A percentile compares a stretch with the other conserved stretches of the same genome.
Conservation (phyloP, 2,329 filamentous ascomycete species). For the Aspergillus nomiae region DNA sequence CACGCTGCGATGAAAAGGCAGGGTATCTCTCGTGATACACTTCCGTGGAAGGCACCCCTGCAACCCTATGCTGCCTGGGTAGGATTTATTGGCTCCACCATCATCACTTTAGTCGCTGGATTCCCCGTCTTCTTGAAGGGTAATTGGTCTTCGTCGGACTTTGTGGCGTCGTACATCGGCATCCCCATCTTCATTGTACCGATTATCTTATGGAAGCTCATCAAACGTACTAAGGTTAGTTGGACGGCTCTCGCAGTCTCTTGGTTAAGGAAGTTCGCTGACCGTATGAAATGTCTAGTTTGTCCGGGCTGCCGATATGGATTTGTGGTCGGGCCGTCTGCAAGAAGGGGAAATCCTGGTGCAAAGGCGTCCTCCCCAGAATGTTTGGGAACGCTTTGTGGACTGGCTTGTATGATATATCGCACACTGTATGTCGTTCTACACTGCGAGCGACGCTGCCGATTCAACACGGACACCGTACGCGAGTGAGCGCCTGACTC, state of each 20-base stretch:
- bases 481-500: not conserved
- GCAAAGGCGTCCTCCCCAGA: slow-evolving; percentile 18
- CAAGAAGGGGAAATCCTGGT: slow-evolving; percentile 32
- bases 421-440: slow-evolving; percentile 18
- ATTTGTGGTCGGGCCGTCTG: slow-evolving; percentile 36
- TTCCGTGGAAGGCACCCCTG: slow-evolving; percentile 53
- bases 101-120: slow-evolving; percentile 69
- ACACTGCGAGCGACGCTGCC: not conserved
- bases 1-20: slow-evolving; percentile 48
- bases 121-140: slow-evolving; percentile 55
- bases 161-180: slow-evolving; percentile 45
- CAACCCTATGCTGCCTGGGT: slow-evolving; percentile 66
- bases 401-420: slow-evolving; percentile 29
- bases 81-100: slow-evolving; percentile 57
- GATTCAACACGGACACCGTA: not conserved
- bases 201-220: slow-evolving; percentile 46
- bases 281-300: slow-evolving; percentile 16
- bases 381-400: slow-evolving; percentile 24
- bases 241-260: not conserved
- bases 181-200: slow-evolving; percentile 47
- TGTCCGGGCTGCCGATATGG: slow-evolving; percentile 28
- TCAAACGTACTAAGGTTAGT: slow-evolving; percentile 41
- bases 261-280: not conserved
- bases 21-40: slow-evolving; percentile 34
- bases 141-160: slow-evolving; percentile 35